Evolutionary conservation across 2,329 filamentous ascomycete genomes (phyloP).

Genomic region (Diaporthe citriasiana): DNA sequence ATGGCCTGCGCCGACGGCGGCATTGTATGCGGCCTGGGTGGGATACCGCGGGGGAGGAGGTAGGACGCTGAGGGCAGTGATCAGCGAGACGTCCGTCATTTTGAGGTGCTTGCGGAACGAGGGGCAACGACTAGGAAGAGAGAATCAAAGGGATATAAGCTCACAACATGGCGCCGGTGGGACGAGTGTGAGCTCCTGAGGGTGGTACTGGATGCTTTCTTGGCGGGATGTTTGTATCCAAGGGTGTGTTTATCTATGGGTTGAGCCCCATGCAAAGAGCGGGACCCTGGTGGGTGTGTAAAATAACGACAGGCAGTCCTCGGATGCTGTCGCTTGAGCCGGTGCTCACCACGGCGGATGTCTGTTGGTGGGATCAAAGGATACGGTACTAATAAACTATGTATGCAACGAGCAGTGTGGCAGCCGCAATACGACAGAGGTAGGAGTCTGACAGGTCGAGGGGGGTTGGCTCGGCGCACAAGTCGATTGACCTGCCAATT

Average conservation of each 20-base stretch:
- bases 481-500: conserved; percentile 28
- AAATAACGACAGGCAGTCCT: conserved; percentile 21
- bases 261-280: conserved; percentile 36
- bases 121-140: background rate
- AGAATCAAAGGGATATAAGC: conserved; percentile 8
- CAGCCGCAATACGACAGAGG: conserved; percentile 18
- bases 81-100: conserved; percentile 42
- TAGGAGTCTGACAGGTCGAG: conserved; percentile 10
- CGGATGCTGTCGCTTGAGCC: background rate
- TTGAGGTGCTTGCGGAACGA: background rate
- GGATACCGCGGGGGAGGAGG: conserved; percentile 90
- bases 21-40: conserved; percentile 79
- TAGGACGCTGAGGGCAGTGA: conserved; percentile 73
- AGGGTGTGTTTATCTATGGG: conserved; percentile 28
- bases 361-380: background rate
- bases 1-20: conserved; percentile 76
- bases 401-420: conserved; percentile 8
- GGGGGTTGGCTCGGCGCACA: background rate
- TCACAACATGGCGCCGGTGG: conserved; percentile 41
- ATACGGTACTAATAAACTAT: background rate
- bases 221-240: conserved; percentile 31
- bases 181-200: conserved; percentile 22
- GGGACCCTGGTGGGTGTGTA: conserved; percentile 15
- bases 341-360: conserved; percentile 3
- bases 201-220: conserved; percentile 26